A percentile compares a stretch with the other conserved stretches of the same genome.
phyloP scores from a whole-genome alignment of 768 basidiomycete species.

The Mycena belliarum region DNA sequence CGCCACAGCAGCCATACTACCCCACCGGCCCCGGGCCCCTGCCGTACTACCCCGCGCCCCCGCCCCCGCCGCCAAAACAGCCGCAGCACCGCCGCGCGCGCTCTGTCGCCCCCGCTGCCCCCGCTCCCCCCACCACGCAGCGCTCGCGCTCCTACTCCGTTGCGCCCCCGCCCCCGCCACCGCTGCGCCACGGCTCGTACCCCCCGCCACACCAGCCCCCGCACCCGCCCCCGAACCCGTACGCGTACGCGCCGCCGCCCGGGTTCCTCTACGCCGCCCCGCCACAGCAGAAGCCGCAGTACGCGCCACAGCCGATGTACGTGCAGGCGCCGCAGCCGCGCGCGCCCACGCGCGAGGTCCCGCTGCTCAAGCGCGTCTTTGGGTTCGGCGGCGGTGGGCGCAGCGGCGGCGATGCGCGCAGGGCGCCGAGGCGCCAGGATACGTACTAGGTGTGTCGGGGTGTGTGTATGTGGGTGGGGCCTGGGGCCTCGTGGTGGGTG shows the following conservation, averaged over 20 bases:
- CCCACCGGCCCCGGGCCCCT: not conserved
- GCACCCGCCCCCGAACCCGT: no score
- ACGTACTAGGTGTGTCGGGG: no score
- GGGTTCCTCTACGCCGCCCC: no score
- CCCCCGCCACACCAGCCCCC: no score
- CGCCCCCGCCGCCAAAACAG: not conserved
- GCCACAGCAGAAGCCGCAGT: no score
- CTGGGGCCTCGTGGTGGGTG: no score
- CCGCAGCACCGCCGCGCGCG: constrained; percentile 1
- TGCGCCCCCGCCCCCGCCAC: no score
- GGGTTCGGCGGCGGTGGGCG: constrained; percentile 1
- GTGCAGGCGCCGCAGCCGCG: not conserved
- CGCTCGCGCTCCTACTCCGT: not conserved
- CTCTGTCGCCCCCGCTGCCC: not conserved
- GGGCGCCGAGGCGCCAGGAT: no score
- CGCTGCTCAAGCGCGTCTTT: constrained; percentile 13
- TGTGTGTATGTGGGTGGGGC: no score
- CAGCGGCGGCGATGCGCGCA: no score
- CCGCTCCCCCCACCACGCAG: not conserved
- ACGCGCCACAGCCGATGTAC: not conserved
- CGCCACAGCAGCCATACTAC: not conserved
- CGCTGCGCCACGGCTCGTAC: no score
- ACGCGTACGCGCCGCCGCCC: not conserved
- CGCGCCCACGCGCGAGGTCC: not conserved
- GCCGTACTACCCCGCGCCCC: not conserved